Percentiles rank a stretch among this genome's conserved stretches.
phyloP scores from a whole-genome alignment of 345 rosid species.

The Moricandia arvensis region DNA sequence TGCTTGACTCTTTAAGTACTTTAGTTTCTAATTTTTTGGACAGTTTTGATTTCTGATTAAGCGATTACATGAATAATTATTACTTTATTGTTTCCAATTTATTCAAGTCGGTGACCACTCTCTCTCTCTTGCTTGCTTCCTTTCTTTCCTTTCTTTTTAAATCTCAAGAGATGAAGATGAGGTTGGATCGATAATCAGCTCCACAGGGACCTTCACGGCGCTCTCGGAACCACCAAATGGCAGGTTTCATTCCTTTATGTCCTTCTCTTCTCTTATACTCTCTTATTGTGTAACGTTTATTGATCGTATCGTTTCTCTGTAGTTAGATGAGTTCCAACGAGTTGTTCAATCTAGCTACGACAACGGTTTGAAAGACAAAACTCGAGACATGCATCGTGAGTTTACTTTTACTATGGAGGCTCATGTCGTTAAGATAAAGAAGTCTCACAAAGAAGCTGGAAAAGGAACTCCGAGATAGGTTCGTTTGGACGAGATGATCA shows the following conservation, averaged over 20 bases:
- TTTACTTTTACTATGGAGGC: constrained; percentile 64
- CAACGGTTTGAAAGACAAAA: constrained; percentile 44
- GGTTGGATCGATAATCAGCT: no score
- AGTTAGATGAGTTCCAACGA: constrained; percentile 78
- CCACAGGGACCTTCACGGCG: constrained; percentile 53
- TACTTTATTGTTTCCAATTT: no score
- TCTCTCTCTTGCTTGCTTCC: no score
- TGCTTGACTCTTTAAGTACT: no score
- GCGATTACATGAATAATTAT: no score
- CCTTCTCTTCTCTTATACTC: background rate
- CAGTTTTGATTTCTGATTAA: no score
- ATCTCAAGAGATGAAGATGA: no score
- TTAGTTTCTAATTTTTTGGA: no score
- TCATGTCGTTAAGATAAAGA: constrained; percentile 52
- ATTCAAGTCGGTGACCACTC: no score
- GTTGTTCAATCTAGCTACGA: constrained; percentile 61
- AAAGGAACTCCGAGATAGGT: constrained; percentile 58
- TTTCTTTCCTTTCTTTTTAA: no score
- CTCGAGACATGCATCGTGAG: constrained; percentile 62
- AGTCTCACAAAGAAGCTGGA: constrained; percentile 52
- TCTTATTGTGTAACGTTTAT: background rate
- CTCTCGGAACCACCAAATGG: constrained; percentile 87
- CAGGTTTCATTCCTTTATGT: constrained; percentile 50
- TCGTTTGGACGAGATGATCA: constrained; percentile 71
- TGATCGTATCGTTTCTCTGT: constrained; percentile 1